Conservation (phyloP, 148 eudicot species). For the Selenicereus undatus region DNA sequence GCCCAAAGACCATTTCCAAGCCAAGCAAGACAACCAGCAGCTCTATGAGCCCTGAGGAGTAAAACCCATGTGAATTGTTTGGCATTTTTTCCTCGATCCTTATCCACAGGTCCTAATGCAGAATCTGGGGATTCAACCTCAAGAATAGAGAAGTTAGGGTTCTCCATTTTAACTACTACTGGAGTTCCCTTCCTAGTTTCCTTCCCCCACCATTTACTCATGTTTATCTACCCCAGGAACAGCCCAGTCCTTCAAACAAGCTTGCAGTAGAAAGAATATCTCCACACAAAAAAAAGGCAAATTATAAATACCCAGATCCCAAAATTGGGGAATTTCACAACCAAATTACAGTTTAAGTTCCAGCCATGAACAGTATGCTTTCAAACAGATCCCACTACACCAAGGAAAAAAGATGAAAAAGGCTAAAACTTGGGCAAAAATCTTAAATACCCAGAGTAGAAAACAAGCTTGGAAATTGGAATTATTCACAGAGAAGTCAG, state of each 20-base stretch:
- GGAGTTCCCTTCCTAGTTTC: slow-evolving; percentile 48
- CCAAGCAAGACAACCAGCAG: slow-evolving; percentile 55
- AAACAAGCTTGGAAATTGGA: slow-evolving; percentile 10
- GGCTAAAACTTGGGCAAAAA: slow-evolving; percentile 1
- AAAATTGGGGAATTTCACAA: slow-evolving; percentile 14
- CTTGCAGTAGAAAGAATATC: background rate
- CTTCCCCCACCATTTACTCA: slow-evolving; percentile 44
- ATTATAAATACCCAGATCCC: slow-evolving; percentile 26
- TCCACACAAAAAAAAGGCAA: background rate
- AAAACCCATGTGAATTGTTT: slow-evolving; percentile 61
- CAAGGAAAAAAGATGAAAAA: background rate
- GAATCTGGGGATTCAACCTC: slow-evolving; percentile 48
- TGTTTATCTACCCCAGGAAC: slow-evolving; percentile 21
- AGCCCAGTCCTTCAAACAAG: slow-evolving; percentile 1
- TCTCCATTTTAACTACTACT: slow-evolving; percentile 57
- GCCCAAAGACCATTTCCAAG: slow-evolving; percentile 45
- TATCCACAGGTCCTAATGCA: slow-evolving; percentile 35
- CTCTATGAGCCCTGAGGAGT: slow-evolving; percentile 50
- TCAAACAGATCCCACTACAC: slow-evolving; percentile 1
- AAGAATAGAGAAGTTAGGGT: slow-evolving; percentile 41
- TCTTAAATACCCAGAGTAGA: slow-evolving; percentile 12
- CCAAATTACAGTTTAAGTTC: background rate
- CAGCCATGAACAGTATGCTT: slow-evolving; percentile 12
- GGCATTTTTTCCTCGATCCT: slow-evolving; percentile 48
- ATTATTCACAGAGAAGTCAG: background rate